Base-by-base conservation (phyloP, 2,329 filamentous ascomycete genomes). In the Gnomoniopsis smithogilvyi region DNA sequence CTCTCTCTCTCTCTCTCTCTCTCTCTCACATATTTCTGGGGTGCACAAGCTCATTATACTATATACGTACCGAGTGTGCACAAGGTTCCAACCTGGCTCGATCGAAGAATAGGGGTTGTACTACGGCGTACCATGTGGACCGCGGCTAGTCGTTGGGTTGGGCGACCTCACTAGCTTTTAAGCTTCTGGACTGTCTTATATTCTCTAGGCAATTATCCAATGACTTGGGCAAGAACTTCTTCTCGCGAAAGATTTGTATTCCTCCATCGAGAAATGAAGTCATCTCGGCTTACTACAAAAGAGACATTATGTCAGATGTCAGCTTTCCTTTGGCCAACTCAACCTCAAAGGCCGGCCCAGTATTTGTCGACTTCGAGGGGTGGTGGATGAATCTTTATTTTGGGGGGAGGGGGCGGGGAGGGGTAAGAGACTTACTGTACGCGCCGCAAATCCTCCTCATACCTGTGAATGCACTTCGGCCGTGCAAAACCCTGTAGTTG, bases 401-500 rank as follows among this genome's bases (percentile, higher is more conserved):
- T 3, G 38, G 3, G 38, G 38, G 6, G 38, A 12, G n/a, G 15
- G 8, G 8, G 43, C 2, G 15, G 22, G 2, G 33, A 10, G 6
- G 8, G 50, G 2, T 62, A 33, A 45, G 10, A 62, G 21, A 84
- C 89, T 80, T 77, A 92, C 91, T 88, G 68, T 98, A 98, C 11
- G 85, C 94, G 61, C 95, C 95, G 72, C 93, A 97, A 69, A 99
- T 90, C 65, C 93, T 86, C 65, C 95, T 81, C 69, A 89, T 86
- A 1, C 95, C 95, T 6, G 87, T 89, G 68, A 98, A 99, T 0
- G 84, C 84, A 54, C 87, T 87, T 66, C 95, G 81, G 1, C 94
- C 95, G 73, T 99, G 95, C 66, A 98, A 76, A 36, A 97, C 89
- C 60, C 95, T 84, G 92, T 94, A 97, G 69, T 99, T 98, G 70